Evolutionary conservation across 2,329 filamentous ascomycete species (phyloP), one percentile per base, ranked within the genome.

Genomic region (Trichoderma polysporum): DNA sequence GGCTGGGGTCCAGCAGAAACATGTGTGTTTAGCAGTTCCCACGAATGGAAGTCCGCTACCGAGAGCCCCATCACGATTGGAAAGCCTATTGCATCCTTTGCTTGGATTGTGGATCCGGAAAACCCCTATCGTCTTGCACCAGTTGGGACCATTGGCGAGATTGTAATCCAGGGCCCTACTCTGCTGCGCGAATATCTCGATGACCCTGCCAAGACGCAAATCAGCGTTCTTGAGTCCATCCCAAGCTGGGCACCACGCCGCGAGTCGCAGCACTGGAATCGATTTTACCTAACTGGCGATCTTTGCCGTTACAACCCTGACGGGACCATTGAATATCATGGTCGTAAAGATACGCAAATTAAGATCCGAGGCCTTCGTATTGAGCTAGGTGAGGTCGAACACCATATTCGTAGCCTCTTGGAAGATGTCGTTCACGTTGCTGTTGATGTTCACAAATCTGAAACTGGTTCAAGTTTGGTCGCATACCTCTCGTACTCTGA

Each of bases 1-100:
- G 67, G 52, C 6, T 72, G 69, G 33, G 71, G 71, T 0, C 71
- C 71, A 1, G 68, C 71, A 0, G 70, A 70, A 53, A 63, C 57
- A 3, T 68, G 64, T 53, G 47, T 62, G 5, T 63, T 31, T 27
- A 58, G 67, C 45, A 57, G 45, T 41, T 12, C 62, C 19, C 66
- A 69, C 25, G 45, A 66, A 31, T 66, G 58, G 58, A 41, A 66
- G n/a, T 54, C 61, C 4, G 29, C 33, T 4, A 29, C 58, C 0
- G 65, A 66, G 4, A 37, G 66, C 19, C 61, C 61, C n/a, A 27
- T 56, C 7, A 67, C 33, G 2, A 54, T 69, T n/a, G 64, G 67
- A 1, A 37, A 58, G 7, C 60, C 65, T 9, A 27, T 69, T n/a
- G 60, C 53, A 15, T 27, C 45, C 0, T 35, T 45, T 41, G 3